These are phyloP conservation scores for Tylopilus sp. DNA, from an alignment of 768 basidiomycete species.

Conservation along the genomic window DNA sequence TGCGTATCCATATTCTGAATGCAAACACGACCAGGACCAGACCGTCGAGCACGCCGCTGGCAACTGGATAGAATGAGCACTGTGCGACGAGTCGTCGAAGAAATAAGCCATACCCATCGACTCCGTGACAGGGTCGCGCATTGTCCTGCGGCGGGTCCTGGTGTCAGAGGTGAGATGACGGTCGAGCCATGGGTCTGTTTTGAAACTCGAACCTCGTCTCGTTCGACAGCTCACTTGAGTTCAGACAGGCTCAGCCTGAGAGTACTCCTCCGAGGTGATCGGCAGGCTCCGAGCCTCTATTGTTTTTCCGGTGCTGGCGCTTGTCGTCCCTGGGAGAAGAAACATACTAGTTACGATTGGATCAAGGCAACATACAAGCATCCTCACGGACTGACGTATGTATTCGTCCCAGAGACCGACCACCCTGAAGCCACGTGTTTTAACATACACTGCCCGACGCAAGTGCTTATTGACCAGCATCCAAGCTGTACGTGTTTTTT, in stretches of 20 bases:
- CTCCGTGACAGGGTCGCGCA: not conserved
- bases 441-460: too few relatives aligned
- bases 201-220: not conserved
- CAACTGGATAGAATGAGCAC: constrained; percentile 1
- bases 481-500: constrained; percentile 82
- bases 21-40: constrained; percentile 10
- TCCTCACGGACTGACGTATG: too few relatives aligned
- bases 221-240: not conserved
- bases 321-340: too few relatives aligned
- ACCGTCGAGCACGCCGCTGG: constrained; percentile 2
- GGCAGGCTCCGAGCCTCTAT: not conserved
- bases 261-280: not conserved
- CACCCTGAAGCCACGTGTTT: too few relatives aligned
- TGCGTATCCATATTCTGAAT: constrained; percentile 21
- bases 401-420: too few relatives aligned
- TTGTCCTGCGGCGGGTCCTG: not conserved
- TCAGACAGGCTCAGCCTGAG: not conserved
- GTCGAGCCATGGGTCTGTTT: not conserved
- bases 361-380: too few relatives aligned
- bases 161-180: not conserved
- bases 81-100: not conserved
- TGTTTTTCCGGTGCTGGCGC: not conserved
- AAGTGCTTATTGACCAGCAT: constrained; percentile 30
- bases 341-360: too few relatives aligned
- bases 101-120: not conserved